Conservation (phyloP, 257 asterid genomes). For the Jasminum sambac region DNA sequence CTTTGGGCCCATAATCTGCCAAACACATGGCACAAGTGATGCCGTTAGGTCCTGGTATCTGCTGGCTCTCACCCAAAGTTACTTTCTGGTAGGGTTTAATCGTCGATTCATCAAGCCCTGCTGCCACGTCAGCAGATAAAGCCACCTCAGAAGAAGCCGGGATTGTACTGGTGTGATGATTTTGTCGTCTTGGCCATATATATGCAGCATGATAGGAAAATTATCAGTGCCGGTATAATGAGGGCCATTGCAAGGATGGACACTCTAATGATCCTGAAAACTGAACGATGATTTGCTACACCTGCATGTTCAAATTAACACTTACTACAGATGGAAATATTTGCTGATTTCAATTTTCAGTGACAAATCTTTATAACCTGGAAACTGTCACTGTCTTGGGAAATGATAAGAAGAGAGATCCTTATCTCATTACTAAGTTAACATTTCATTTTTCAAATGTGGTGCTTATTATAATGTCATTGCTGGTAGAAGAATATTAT, state of each 20-base stretch:
- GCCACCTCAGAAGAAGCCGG: constrained; percentile 21
- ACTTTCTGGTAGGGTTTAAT: constrained; percentile 66
- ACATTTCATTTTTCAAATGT: neutral
- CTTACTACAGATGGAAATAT: neutral
- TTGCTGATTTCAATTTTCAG: neutral
- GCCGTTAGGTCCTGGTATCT: constrained; percentile 60
- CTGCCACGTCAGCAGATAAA: neutral
- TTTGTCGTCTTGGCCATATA: constrained; percentile 30
- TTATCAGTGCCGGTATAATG: constrained; percentile 34
- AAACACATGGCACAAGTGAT: constrained; percentile 73
- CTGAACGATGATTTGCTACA: constrained; percentile 15
- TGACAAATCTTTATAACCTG: constrained; percentile 14
- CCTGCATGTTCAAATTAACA: constrained; percentile 19
- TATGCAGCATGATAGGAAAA: constrained; percentile 37
- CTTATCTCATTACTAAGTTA: constrained; percentile 28
- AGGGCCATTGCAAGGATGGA: constrained; percentile 26
- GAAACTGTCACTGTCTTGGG: constrained; percentile 31
- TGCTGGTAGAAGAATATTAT: neutral
- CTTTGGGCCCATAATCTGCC: constrained; percentile 61
- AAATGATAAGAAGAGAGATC: constrained; percentile 18
- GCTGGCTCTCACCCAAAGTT: constrained; percentile 65
- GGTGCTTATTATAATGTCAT: neutral
- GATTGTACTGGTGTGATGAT: constrained; percentile 14
- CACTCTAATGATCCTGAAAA: constrained; percentile 35
- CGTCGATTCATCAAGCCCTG: constrained; percentile 59